Percentiles rank a stretch among this genome's conserved stretches.
These are phyloP conservation scores for Venturia effusa DNA, from an alignment of 2,329 filamentous ascomycete genomes.

Conservation along the genomic window DNA sequence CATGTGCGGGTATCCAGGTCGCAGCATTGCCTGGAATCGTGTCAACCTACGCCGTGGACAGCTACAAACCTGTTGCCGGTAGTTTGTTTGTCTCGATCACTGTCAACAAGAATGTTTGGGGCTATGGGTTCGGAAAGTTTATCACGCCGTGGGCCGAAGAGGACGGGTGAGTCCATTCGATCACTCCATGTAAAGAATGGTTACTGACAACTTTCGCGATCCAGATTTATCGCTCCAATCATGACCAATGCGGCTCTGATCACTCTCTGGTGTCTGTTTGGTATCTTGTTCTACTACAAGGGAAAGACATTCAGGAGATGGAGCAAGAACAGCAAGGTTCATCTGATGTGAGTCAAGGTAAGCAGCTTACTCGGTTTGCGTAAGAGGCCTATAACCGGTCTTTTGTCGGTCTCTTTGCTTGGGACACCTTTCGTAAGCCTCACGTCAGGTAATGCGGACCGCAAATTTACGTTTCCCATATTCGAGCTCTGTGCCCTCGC, in stretches of 20 bases:
- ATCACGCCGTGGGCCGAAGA: conserved; percentile 42
- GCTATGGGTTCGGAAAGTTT: conserved; percentile 48
- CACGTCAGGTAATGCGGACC: no score
- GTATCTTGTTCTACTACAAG: conserved; percentile 45
- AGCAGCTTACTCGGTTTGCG: not conserved
- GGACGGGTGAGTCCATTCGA: conserved; percentile 26
- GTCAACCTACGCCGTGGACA: conserved; percentile 50
- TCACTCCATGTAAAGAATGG: not conserved
- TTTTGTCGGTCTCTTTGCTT: no score
- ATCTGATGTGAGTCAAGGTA: conserved; percentile 31
- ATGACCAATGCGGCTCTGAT: conserved; percentile 49
- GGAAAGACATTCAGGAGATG: conserved; percentile 49
- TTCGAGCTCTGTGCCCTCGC: no score
- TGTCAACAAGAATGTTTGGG: conserved; percentile 54
- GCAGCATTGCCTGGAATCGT: conserved; percentile 49
- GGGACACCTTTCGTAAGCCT: no score
- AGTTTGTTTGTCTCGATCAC: conserved; percentile 50
- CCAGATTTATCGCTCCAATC: conserved; percentile 39
- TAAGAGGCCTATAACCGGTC: not conserved
- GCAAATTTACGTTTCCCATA: no score
- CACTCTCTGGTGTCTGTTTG: conserved; percentile 43
- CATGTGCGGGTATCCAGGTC: conserved; percentile 47
- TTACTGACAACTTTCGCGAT: not conserved
- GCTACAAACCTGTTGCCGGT: conserved; percentile 52
- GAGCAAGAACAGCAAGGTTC: conserved; percentile 45